Evolutionary conservation across 1,284 basidiomycete species (phyloP).

Genomic region (Trichosporon sp.): DNA sequence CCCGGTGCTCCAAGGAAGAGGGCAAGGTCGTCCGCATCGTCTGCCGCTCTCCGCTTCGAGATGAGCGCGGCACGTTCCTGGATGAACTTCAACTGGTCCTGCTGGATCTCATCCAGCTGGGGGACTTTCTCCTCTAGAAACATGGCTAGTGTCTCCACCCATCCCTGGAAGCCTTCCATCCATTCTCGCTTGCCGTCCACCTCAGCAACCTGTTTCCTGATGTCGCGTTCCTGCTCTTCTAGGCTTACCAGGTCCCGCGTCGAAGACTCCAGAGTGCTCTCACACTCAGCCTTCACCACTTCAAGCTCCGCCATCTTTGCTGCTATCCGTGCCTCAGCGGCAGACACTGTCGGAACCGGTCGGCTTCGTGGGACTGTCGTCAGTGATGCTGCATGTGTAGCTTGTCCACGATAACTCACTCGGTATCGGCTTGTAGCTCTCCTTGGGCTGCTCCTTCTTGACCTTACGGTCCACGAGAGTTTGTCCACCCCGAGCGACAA

Average conservation of each 20-base stretch:
- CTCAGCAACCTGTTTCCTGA: conserved; percentile 69
- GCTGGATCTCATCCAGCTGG: conserved; percentile 74
- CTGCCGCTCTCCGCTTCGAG: conserved; percentile 58
- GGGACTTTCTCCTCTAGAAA: conserved; percentile 94
- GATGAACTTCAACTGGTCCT: conserved; percentile 66
- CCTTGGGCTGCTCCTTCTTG: conserved; percentile 7
- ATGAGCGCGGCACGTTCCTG: conserved; percentile 70
- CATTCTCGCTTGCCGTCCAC: conserved; percentile 80
- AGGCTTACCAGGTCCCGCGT: conserved; percentile 64
- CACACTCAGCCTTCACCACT: conserved; percentile 33
- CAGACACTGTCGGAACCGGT: conserved; percentile 59
- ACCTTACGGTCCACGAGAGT: neutral
- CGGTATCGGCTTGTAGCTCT: conserved; percentile 63
- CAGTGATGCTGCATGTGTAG: conserved; percentile 29
- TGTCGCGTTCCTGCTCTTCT: conserved; percentile 67
- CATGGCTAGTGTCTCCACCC: conserved; percentile 77
- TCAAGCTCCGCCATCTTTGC: conserved; percentile 57
- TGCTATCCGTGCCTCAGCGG: conserved; percentile 65
- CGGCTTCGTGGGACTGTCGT: conserved; percentile 52
- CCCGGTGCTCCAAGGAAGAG: conserved; percentile 60
- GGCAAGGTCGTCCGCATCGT: conserved; percentile 76
- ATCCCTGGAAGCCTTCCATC: conserved; percentile 77
- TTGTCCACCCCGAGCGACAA: conserved; percentile 12
- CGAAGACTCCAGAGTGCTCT: conserved; percentile 40
- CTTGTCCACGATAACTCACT: conserved; percentile 54